phyloP scores from a whole-genome alignment of 306 rosid species.

The Begonia fuchsioides region DNA sequence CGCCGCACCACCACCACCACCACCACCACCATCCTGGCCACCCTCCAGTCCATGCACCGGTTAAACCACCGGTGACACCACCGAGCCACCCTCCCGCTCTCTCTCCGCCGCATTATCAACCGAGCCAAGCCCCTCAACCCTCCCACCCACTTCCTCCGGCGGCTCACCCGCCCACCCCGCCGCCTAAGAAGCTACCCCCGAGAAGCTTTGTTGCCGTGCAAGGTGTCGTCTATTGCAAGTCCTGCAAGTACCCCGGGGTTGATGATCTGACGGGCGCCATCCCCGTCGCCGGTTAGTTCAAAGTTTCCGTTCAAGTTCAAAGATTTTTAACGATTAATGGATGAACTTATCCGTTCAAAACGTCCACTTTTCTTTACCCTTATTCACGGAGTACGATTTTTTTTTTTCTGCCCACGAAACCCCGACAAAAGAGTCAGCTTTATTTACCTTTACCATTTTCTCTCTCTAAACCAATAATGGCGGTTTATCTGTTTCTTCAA shows the following conservation, averaged over 20 bases:
- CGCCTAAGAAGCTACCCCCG: conserved; percentile 15
- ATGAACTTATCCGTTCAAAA: too few species aligned
- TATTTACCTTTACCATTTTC: too few species aligned
- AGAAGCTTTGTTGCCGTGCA: conserved; percentile 61
- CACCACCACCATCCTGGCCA: conserved; percentile 2
- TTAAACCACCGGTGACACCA: conserved; percentile 2
- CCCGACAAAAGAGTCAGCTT: too few species aligned
- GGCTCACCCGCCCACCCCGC: conserved; percentile 6
- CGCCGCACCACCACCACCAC: conserved; percentile 13
- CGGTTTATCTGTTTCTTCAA: not conserved
- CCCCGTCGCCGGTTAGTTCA: conserved; percentile 32
- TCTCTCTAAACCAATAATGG: too few species aligned
- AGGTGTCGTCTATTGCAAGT: conserved; percentile 73
- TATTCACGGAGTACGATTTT: too few species aligned
- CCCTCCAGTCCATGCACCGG: conserved; percentile 5
- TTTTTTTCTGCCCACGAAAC: too few species aligned
- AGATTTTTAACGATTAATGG: too few species aligned
- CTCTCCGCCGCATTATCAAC: conserved; percentile 13
- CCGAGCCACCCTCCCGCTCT: conserved; percentile 14
- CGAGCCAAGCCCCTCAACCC: conserved; percentile 20
- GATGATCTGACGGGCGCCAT: conserved; percentile 54
- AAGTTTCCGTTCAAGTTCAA: not conserved
- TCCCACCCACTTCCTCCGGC: conserved; percentile 10
- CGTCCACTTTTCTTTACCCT: too few species aligned
- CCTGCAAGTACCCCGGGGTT: conserved; percentile 51